Base-by-base conservation (phyloP, 345 rosid genomes). In the Arabidopsis suecica region DNA sequence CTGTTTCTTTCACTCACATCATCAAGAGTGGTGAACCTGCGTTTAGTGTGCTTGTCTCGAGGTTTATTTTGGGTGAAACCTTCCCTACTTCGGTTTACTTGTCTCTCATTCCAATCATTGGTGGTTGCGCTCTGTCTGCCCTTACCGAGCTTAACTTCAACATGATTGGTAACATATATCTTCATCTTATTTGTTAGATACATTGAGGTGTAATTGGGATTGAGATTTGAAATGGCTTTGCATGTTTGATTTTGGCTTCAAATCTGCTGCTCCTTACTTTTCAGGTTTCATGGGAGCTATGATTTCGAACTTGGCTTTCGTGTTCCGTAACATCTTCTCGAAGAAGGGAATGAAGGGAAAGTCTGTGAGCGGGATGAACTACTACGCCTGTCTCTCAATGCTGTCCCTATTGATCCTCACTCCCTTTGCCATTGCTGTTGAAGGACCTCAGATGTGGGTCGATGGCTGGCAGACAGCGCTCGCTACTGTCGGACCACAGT, bases 21-120 rank as follows among this genome's bases (percentile, higher is more conserved):
- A 93, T 95, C 80, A 95, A 95, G 86, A 95, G 99, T 79, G 99
- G 96, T 25, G 98, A 95, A 74, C 99, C 97, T 0, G 99, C 99
- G 40, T 95, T 95, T 85, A 95, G 97, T 30, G 99, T 95, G 7
- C 65, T 95, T 76, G 98, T 95, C 59, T 95, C 99, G 9, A 89
- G 93, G 82, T 83, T 95, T 54, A 69, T 92, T 63, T 71, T 93
- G 83, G 99, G 99, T 8, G 99, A 96, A 83, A 79, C 88, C 20
- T 96, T 96, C 79, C 97, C 96, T 7, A 54, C 78, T 42, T 69
- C 91, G 0, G 98, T 96, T 37, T 96, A 96, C 81, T 36, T 96
- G 22, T 96, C 98, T 34, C 95, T 96, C 28, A 2, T 96, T 75
- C 99, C 98, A 0, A 93, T 88, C 67, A 96, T 96, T n/a, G 99